phyloP scores from a whole-genome alignment of 257 asterid genomes.

The Solanum infundibuliforme region DNA sequence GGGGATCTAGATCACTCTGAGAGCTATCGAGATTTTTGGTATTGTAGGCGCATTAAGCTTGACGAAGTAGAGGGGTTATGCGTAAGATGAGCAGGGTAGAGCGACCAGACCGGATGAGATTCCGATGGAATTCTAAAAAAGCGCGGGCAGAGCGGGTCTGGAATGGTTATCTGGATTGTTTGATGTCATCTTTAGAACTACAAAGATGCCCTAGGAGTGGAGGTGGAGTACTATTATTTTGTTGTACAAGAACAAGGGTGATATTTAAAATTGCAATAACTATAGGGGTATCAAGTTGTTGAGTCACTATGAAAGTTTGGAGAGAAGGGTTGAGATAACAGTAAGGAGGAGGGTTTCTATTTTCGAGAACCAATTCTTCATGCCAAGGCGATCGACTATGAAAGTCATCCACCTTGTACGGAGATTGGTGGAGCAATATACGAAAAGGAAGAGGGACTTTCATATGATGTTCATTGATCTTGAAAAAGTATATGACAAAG shows the following conservation, averaged over 20 bases:
- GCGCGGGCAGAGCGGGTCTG: neutral
- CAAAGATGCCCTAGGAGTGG: neutral
- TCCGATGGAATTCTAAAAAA: neutral
- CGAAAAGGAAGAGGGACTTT: neutral
- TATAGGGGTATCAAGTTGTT: neutral
- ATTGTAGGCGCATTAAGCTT: neutral
- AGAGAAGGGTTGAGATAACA: neutral
- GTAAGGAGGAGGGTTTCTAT: neutral
- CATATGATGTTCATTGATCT: neutral
- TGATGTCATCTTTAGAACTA: neutral
- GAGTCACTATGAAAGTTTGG: neutral
- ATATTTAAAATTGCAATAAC: neutral
- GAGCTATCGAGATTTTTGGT: neutral
- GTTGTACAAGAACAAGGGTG: neutral
- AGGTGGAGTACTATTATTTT: neutral
- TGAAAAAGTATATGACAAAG: neutral
- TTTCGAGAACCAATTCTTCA: neutral
- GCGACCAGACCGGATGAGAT: neutral
- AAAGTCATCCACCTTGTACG: neutral
- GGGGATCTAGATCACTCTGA: neutral
- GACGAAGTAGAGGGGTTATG: neutral
- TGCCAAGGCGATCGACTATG: neutral
- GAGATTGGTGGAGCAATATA: neutral
- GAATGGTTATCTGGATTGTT: neutral
- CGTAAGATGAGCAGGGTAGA: neutral